Evolutionary conservation across 2,329 filamentous ascomycete genomes (phyloP).

Genomic region (Colletotrichum sp.): DNA sequence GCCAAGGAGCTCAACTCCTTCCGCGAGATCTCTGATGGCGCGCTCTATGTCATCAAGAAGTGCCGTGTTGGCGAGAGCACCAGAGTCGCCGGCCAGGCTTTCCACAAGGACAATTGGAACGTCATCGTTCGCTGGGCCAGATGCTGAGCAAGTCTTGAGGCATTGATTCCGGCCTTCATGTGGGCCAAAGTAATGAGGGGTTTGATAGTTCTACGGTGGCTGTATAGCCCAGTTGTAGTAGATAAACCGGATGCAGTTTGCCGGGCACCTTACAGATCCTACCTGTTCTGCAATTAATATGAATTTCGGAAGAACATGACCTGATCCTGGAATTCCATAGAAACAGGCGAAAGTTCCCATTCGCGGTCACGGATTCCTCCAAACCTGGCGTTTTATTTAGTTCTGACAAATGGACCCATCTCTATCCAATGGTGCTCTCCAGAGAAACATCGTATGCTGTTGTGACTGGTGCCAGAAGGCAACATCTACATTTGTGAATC

Average conservation of each 20-base stretch:
- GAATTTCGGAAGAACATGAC: fast-evolving
- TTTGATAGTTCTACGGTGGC: background rate
- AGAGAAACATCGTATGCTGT: background rate
- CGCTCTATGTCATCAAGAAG: background rate
- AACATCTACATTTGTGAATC: background rate
- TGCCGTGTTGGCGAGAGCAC: background rate
- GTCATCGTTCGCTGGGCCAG: background rate
- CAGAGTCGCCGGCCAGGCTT: background rate
- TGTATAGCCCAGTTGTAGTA: background rate
- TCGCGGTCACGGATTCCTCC: background rate
- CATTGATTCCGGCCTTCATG: background rate
- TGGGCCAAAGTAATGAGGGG: background rate
- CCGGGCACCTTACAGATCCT: background rate
- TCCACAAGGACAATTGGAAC: background rate
- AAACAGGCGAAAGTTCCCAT: background rate
- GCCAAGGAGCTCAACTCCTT: background rate
- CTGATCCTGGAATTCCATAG: background rate
- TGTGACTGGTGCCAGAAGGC: fast-evolving
- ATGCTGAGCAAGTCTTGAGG: background rate
- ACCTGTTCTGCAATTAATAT: background rate
- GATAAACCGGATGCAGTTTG: background rate
- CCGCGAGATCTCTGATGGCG: slow-evolving; percentile 6
- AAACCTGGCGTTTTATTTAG: background rate
- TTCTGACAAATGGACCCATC: background rate
- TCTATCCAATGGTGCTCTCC: background rate